Evolutionary conservation across 176 grass and related monocot species (phyloP).

Genomic region (Rhynchospora tenuis): DNA sequence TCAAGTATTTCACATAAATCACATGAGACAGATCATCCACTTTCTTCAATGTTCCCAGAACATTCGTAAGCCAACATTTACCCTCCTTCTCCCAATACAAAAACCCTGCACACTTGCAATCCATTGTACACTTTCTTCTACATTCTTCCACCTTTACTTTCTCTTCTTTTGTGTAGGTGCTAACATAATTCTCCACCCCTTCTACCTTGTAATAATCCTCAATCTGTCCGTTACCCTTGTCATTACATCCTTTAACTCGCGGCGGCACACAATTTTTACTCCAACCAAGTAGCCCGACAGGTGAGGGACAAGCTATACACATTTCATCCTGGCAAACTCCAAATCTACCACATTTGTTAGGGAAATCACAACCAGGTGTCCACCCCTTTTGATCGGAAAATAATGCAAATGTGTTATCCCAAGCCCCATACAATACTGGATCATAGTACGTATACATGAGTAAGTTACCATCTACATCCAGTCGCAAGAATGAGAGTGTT

Average conservation of each 20-base stretch:
- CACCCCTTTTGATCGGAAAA: slow-evolving; percentile 26
- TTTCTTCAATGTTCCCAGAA: slow-evolving; percentile 14
- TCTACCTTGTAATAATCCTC: slow-evolving; percentile 19
- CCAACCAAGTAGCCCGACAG: slow-evolving; percentile 25
- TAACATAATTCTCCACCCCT: slow-evolving; percentile 27
- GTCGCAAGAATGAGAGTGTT: slow-evolving; percentile 27
- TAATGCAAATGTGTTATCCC: slow-evolving; percentile 31
- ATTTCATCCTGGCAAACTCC: slow-evolving; percentile 30
- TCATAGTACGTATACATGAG: slow-evolving; percentile 36
- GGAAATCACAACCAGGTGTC: slow-evolving; percentile 21
- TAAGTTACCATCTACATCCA: slow-evolving; percentile 34
- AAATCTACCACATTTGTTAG: slow-evolving; percentile 18
- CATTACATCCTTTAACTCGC: neutral
- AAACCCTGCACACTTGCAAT: slow-evolving; percentile 26
- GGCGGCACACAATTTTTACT: slow-evolving; percentile 1
- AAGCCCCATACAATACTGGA: slow-evolving; percentile 31
- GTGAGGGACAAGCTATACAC: slow-evolving; percentile 31
- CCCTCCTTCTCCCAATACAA: slow-evolving; percentile 16
- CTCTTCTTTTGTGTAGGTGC: slow-evolving; percentile 10
- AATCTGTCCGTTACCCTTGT: neutral
- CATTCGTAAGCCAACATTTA: slow-evolving; percentile 13
- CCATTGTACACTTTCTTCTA: slow-evolving; percentile 8
- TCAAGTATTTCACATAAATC: slow-evolving; percentile 22
- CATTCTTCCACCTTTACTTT: slow-evolving; percentile 25
- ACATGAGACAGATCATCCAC: slow-evolving; percentile 7